These are phyloP conservation scores for Helicostylum pulchrum DNA, from an alignment of 192 early-diverging fungal species.

Conservation along the genomic window DNA sequence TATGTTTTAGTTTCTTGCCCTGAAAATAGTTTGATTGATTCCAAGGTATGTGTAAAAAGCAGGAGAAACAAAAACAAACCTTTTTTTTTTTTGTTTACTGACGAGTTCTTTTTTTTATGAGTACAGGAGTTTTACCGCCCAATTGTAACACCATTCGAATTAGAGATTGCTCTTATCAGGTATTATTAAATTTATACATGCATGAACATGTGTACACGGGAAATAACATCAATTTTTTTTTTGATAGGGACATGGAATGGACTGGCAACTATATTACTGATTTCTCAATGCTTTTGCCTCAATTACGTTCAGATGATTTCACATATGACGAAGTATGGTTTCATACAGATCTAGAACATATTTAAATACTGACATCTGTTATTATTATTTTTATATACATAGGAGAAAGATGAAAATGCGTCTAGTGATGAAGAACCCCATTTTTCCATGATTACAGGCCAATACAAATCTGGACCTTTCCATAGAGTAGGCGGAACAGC, in stretches of 20 bases:
- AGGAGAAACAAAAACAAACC: not conserved
- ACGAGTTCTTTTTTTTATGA: too few relatives aligned
- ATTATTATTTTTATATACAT: not conserved
- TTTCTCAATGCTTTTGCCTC: conserved; percentile 58
- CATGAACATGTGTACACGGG: not conserved
- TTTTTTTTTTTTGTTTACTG: not conserved
- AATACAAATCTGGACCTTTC: conserved; percentile 57
- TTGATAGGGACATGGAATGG: conserved; percentile 58
- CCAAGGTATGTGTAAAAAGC: conserved; percentile 39
- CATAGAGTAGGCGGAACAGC: conserved; percentile 30
- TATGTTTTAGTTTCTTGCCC: conserved; percentile 87
- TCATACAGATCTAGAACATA: conserved; percentile 3
- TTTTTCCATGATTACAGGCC: conserved; percentile 88
- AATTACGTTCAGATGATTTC: conserved; percentile 28
- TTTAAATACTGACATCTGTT: not conserved
- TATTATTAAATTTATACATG: not conserved
- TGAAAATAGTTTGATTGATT: conserved; percentile 91
- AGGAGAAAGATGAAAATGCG: conserved; percentile 40
- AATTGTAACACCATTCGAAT: conserved; percentile 91
- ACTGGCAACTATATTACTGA: conserved; percentile 70
- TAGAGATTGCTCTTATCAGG: conserved; percentile 72
- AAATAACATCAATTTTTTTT: conserved; percentile 12
- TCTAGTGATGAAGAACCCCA: conserved; percentile 72
- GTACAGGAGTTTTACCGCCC: conserved; percentile 81
- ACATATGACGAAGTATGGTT: conserved; percentile 39